Conservation (phyloP, 129 eudicot genomes). For the Deinandra increscens region DNA sequence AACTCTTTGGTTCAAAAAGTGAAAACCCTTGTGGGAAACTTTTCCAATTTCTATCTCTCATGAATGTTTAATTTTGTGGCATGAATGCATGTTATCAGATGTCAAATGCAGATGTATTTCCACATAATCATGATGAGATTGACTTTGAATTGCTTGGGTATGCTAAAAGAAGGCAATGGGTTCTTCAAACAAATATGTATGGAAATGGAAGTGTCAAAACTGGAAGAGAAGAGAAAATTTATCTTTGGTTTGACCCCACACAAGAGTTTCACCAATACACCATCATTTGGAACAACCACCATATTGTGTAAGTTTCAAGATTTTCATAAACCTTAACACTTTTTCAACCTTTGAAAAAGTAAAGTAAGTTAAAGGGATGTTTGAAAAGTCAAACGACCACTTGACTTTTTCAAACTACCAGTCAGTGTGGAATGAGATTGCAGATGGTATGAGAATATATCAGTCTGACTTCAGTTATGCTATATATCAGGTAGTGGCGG, state of each 20-base stretch:
- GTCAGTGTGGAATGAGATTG: no score
- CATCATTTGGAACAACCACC: slow-evolving; percentile 90
- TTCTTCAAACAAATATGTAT: slow-evolving; percentile 84
- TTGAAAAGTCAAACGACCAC: no score
- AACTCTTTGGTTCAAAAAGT: no score
- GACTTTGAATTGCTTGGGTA: slow-evolving; percentile 93
- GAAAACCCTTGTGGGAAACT: no score
- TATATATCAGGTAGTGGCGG: slow-evolving; percentile 56
- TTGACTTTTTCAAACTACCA: no score
- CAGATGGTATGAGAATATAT: no score
- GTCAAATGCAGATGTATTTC: slow-evolving; percentile 70
- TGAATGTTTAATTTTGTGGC: slow-evolving; percentile 23
- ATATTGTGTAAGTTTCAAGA: slow-evolving; percentile 82
- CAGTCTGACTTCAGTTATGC: no score
- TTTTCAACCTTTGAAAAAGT: no score
- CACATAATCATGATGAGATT: slow-evolving; percentile 91
- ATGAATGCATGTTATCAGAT: slow-evolving; percentile 44
- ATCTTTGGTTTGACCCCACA: slow-evolving; percentile 95
- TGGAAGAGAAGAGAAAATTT: slow-evolving; percentile 90
- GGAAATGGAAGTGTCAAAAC: slow-evolving; percentile 90
- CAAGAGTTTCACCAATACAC: slow-evolving; percentile 65
- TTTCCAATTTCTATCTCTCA: no score
- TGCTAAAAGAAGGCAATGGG: slow-evolving; percentile 71
- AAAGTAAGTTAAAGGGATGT: no score
- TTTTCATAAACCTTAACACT: no score